Evolutionary conservation across 306 rosid genomes (phyloP).

Genomic region (Castanospermum australe): DNA sequence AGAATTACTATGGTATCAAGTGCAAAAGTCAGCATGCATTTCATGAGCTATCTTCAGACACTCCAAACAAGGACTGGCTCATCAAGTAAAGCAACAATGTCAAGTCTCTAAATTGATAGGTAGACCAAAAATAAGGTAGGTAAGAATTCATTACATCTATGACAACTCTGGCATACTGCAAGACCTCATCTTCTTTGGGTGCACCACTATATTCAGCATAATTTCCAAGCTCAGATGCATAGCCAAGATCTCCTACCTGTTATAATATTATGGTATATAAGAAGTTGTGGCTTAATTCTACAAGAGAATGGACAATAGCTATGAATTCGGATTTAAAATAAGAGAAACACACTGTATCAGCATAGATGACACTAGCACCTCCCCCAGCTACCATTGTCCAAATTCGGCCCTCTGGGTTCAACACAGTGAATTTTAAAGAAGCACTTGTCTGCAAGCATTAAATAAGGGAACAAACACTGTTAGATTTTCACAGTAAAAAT

Average conservation of each 20-base stretch:
- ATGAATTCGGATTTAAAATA: constrained; percentile 13
- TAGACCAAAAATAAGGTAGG: not conserved
- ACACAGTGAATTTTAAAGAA: constrained; percentile 90
- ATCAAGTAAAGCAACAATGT: not conserved
- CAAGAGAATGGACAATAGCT: constrained; percentile 11
- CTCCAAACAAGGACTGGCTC: not conserved
- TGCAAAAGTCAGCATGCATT: not conserved
- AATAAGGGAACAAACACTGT: not conserved
- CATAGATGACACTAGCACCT: constrained; percentile 98
- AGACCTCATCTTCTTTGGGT: constrained; percentile 95
- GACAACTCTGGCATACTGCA: constrained; percentile 96
- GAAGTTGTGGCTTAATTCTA: constrained; percentile 5
- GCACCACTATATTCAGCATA: constrained; percentile 99
- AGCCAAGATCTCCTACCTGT: constrained; percentile 98
- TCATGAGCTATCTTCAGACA: not conserved
- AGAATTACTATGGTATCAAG: not conserved
- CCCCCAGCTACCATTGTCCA: constrained; percentile 99
- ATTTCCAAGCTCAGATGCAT: constrained; percentile 92
- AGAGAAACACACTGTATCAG: constrained; percentile 70
- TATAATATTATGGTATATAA: not conserved
- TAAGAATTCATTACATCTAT: constrained; percentile 64
- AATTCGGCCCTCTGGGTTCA: constrained; percentile 89
- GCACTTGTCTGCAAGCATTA: constrained; percentile 80
- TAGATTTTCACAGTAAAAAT: not conserved
- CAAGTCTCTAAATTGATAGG: not conserved